These are phyloP conservation scores for Vinca minor DNA, from an alignment of 257 asterid genomes.

Conservation along the genomic window DNA sequence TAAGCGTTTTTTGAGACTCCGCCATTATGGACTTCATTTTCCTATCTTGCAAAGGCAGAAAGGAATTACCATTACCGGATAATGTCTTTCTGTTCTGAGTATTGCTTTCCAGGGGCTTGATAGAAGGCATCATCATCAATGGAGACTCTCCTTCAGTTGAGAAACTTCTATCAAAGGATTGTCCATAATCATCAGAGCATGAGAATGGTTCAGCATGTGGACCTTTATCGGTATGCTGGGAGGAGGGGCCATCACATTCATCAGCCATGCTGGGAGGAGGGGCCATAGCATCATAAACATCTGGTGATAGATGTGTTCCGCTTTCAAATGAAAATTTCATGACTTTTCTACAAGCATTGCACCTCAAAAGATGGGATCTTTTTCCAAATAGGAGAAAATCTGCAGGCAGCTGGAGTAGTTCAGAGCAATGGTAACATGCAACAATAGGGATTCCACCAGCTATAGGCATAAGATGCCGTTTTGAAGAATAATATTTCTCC, in stretches of 20 bases:
- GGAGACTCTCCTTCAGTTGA: slow-evolving; percentile 46
- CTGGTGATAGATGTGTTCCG: slow-evolving; percentile 49
- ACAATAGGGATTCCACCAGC: slow-evolving; percentile 80
- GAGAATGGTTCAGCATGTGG: slow-evolving; percentile 39
- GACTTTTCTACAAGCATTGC: slow-evolving; percentile 52
- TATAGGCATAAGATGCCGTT: slow-evolving; percentile 52
- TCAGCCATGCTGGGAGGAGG: slow-evolving; percentile 65
- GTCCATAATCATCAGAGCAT: slow-evolving; percentile 51
- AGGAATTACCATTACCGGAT: slow-evolving; percentile 25
- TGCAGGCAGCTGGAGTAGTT: slow-evolving; percentile 63
- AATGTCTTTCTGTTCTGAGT: slow-evolving; percentile 27
- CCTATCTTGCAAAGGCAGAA: slow-evolving; percentile 29
- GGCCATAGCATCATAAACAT: slow-evolving; percentile 28
- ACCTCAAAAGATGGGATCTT: slow-evolving; percentile 55
- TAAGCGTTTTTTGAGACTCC: slow-evolving; percentile 11
- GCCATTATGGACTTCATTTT: slow-evolving; percentile 44
- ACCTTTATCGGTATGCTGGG: slow-evolving; percentile 18
- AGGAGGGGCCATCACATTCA: slow-evolving; percentile 15
- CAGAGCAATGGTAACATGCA: slow-evolving; percentile 59
- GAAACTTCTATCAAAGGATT: slow-evolving; percentile 39
- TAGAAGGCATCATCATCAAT: slow-evolving; percentile 16
- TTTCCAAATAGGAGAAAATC: slow-evolving; percentile 57
- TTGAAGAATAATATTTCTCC: slow-evolving; percentile 35
- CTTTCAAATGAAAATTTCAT: slow-evolving; percentile 48
- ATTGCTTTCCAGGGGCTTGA: slow-evolving; percentile 18